Percentiles rank a stretch among this genome's conserved stretches.
These are phyloP conservation scores for Pluteus cervinus DNA, from an alignment of 768 basidiomycete species.

Conservation along the genomic window DNA sequence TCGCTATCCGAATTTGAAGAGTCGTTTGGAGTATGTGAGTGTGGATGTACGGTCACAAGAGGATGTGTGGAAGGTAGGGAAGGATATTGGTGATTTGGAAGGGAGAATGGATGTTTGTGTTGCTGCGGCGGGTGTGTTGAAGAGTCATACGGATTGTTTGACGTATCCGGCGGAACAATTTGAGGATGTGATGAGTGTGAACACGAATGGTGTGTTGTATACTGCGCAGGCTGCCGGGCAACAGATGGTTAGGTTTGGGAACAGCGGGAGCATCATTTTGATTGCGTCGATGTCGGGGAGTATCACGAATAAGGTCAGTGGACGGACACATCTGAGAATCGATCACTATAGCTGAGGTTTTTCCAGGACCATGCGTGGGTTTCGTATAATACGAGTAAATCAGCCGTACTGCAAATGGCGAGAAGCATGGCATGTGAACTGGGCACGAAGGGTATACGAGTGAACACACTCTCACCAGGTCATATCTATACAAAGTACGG, in stretches of 20 bases:
- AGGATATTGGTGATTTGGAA: slow-evolving; percentile 60
- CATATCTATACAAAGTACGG: slow-evolving; percentile 65
- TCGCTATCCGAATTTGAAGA: too few species aligned
- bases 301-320: slow-evolving; percentile 62
- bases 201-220: slow-evolving; percentile 57
- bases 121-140: slow-evolving; percentile 73
- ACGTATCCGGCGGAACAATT: slow-evolving; percentile 63
- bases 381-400: slow-evolving; percentile 74
- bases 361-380: slow-evolving; percentile 67
- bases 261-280: slow-evolving; percentile 54
- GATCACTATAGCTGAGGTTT: slow-evolving; percentile 1
- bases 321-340: background rate
- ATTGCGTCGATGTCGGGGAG: slow-evolving; percentile 66
- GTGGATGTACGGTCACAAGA: slow-evolving; percentile 64
- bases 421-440: slow-evolving; percentile 82
- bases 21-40: slow-evolving; percentile 51
- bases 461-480: slow-evolving; percentile 73
- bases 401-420: slow-evolving; percentile 74
- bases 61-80: slow-evolving; percentile 46
- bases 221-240: slow-evolving; percentile 61
- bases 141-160: slow-evolving; percentile 53
- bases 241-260: slow-evolving; percentile 52
- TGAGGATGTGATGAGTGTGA: slow-evolving; percentile 62
- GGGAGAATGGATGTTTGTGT: slow-evolving; percentile 70
- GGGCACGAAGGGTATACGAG: slow-evolving; percentile 57